Evolutionary conservation across 495 filamentous ascomycete genomes (phyloP), one percentile per base, ranked within the genome.

Genomic region (Aspergillus ostianus): DNA sequence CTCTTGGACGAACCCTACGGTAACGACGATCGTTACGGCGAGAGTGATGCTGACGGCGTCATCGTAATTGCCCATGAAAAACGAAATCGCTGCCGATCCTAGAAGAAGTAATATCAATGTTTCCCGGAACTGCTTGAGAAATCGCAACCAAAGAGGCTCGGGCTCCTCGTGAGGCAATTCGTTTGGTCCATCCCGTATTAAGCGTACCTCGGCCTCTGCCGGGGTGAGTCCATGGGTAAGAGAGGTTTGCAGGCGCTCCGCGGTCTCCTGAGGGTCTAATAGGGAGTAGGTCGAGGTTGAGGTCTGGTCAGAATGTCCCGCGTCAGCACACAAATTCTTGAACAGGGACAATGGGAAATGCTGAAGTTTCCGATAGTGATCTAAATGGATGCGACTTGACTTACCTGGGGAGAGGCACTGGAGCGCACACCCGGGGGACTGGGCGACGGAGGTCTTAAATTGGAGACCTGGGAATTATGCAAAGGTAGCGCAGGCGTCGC

Each of bases 1-100:
- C 73, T 99, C 94, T 69, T 99, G 94, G 57, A 98, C 84, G 67
- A 99, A 99, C 12, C 92, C 94, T 53, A 98, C 94, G 1, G 90
- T 90, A 44, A 98, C 92, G 18, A 99, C 94, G 68, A 99, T 98
- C 48, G 92, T 94, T 7, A 99, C 94, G 2, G 94, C 94, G 32
- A 96, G 83, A 2, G 93, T 79, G 66, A 99, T 99, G 73, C 93
- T 97, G 65, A 98, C 77, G 6, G 95, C 95, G 78, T 99, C 94
- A 64, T 97, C 93, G 75, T 87, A 85, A 68, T 99, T 98, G 27
- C 94, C 93, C 82, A 99, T 92, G 51, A 97, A 66, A 50, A 97
- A 87, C 0, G 92, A 97, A 46, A 96, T 86, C 6, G 82, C 89
- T 0, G 94, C 93, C n/a, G 93, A 97, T 7, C 80, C 87, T 6